Evolutionary conservation across 306 rosid genomes (phyloP).

Genomic region (Citrullus mucosospermus): DNA sequence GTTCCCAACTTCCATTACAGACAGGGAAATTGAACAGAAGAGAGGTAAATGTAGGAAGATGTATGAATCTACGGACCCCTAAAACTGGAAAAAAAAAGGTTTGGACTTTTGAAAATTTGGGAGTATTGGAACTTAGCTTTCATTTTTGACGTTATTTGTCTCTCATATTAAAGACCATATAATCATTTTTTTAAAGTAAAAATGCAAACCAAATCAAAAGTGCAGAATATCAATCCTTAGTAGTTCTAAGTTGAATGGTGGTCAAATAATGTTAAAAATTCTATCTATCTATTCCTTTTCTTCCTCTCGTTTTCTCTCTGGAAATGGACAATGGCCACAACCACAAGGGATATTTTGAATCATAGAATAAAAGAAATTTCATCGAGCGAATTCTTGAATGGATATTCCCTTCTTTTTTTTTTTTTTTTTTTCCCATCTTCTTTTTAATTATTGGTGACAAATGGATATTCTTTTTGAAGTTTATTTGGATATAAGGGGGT

Average conservation of each 20-base stretch:
- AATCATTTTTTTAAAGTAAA: not conserved
- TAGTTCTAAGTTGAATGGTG: not conserved
- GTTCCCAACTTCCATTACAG: not conserved
- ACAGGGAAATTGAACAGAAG: not conserved
- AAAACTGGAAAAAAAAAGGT: slow-evolving; percentile 3
- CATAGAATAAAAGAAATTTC: not conserved
- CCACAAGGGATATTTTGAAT: not conserved
- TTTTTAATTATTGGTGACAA: not conserved
- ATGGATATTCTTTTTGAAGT: not conserved
- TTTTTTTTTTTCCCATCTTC: no score
- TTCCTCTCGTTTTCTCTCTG: not conserved
- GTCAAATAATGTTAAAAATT: not conserved
- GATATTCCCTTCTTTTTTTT: not conserved
- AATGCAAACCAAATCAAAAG: not conserved
- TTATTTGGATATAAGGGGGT: not conserved
- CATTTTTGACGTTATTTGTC: not conserved
- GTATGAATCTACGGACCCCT: not conserved
- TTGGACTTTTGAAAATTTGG: not conserved
- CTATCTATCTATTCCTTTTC: not conserved
- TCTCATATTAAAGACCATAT: not conserved
- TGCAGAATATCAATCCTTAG: not conserved
- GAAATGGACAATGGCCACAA: not conserved
- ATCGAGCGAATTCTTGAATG: not conserved
- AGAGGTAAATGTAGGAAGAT: not conserved
- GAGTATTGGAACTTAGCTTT: not conserved